Evolutionary conservation across 75 land plant genomes (phyloP).

Genomic region (Sequoiadendron giganteum): DNA sequence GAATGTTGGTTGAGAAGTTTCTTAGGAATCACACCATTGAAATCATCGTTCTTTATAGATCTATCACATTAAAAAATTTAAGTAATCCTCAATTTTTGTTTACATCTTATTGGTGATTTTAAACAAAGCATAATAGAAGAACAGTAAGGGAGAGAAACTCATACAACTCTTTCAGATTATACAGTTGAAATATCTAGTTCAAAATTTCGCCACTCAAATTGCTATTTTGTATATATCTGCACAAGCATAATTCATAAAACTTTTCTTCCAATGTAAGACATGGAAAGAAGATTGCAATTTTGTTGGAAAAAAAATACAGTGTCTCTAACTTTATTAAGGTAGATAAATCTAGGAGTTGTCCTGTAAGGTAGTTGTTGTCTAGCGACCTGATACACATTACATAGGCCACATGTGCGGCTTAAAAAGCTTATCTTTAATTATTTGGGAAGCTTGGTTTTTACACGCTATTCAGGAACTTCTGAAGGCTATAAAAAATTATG

Average conservation of each 20-base stretch:
- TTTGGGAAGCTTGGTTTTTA: no score
- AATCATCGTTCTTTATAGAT: not conserved
- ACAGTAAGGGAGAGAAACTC: not conserved
- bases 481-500: no score
- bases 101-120: not conserved
- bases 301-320: not conserved
- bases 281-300: no score
- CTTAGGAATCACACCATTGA: not conserved
- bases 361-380: not conserved
- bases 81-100: not conserved
- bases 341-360: not conserved
- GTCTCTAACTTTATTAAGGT: not conserved
- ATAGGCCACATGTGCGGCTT: no score
- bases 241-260: not conserved
- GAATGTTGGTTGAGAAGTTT: not conserved
- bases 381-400: not conserved
- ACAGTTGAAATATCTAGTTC: no score
- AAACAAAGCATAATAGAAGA: not conserved
- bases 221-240: no score
- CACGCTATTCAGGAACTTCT: no score
- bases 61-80: not conserved
- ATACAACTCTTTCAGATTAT: not conserved
- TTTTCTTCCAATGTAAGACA: not conserved
- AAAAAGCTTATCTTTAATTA: no score
- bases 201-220: no score